Evolutionary conservation across 305 asterid genomes (phyloP).

Genomic region (Solanum aculeatissimum): DNA sequence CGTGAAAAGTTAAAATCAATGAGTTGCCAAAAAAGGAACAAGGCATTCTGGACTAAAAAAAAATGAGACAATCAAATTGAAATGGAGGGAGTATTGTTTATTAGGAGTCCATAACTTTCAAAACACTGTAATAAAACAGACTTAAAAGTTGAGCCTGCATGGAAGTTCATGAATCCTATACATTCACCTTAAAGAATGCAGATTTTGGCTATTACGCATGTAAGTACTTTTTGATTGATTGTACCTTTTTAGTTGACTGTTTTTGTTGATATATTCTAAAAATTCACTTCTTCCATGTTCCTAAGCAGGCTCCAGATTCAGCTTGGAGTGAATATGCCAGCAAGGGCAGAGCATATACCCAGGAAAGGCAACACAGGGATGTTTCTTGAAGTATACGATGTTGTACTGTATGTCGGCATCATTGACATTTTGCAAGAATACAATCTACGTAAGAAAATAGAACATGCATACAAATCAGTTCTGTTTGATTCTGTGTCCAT

Average conservation of each 20-base stretch:
- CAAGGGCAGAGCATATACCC: constrained; percentile 70
- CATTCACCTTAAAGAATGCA: background rate
- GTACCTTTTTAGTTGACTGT: background rate
- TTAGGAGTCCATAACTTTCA: background rate
- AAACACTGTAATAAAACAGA: background rate
- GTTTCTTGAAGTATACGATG: constrained; percentile 49
- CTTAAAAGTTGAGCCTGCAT: background rate
- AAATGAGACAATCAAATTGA: too few species aligned
- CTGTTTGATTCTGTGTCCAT: constrained; percentile 75
- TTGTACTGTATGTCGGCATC: constrained; percentile 83
- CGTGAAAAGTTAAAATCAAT: too few species aligned
- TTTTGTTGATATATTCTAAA: background rate
- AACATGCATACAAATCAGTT: constrained; percentile 88
- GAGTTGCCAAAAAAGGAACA: too few species aligned
- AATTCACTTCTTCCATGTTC: background rate
- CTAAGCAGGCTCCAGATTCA: constrained; percentile 65
- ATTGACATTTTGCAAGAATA: constrained; percentile 91
- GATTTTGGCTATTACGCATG: background rate
- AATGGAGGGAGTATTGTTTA: background rate
- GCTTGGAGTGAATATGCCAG: constrained; percentile 97
- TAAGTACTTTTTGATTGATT: background rate
- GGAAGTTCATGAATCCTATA: background rate
- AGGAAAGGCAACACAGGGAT: constrained; percentile 60
- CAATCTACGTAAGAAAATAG: constrained; percentile 82
- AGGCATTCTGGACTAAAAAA: too few species aligned